Conservation (phyloP, 257 asterid genomes). For the Hygrophila difformis region DNA sequence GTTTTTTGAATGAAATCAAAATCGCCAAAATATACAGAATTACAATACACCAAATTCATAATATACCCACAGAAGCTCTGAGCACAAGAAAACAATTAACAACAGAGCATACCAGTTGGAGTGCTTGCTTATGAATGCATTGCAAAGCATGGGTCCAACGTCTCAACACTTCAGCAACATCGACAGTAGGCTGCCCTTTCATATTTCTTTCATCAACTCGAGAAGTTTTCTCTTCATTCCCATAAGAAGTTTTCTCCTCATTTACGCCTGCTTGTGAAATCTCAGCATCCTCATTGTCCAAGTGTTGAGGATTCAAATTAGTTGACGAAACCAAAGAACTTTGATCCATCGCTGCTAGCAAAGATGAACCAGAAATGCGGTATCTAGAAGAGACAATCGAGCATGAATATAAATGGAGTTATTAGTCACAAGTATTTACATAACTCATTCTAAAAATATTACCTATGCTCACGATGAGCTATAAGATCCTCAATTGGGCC, state of each 20-base stretch:
- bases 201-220: constrained; percentile 64
- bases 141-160: constrained; percentile 99
- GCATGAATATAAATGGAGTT: constrained; percentile 13
- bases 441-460: constrained; percentile 12
- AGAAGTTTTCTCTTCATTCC: constrained; percentile 44
- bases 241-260: constrained; percentile 28
- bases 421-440: constrained; percentile 7
- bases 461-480: constrained; percentile 99
- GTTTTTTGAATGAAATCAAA: no score
- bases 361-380: constrained; percentile 94
- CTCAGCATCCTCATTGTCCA: constrained; percentile 44
- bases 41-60: neutral
- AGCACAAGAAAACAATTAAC: constrained; percentile 4
- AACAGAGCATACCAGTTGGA: constrained; percentile 61
- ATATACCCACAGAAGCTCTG: neutral
- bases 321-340: constrained; percentile 54
- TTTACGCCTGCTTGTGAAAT: constrained; percentile 35
- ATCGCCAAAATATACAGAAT: no score
- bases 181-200: constrained; percentile 90
- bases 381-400: constrained; percentile 51
- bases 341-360: constrained; percentile 94
- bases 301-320: constrained; percentile 37
- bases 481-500: constrained; percentile 99
- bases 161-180: constrained; percentile 90
- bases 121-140: constrained; percentile 92